A percentile compares a stretch with the other conserved stretches of the same genome.
These are phyloP conservation scores for Fraxinus ornus DNA, from an alignment of 305 asterid species.

Conservation along the genomic window DNA sequence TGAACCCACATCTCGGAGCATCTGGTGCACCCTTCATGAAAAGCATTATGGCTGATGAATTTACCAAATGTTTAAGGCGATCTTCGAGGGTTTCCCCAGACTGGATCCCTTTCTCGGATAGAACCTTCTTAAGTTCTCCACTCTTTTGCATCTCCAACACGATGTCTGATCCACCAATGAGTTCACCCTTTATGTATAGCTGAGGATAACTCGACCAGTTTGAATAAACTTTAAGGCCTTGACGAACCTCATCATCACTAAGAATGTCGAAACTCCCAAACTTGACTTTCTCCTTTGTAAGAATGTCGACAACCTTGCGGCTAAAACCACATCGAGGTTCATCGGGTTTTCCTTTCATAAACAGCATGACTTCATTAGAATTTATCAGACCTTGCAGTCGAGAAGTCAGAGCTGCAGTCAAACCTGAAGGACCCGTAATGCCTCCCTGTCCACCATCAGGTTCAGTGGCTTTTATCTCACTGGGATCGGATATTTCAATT, in stretches of 20 bases:
- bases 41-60: slow-evolving; percentile 67
- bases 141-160: slow-evolving; percentile 96
- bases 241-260: slow-evolving; percentile 81
- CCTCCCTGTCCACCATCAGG: slow-evolving; percentile 52
- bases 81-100: slow-evolving; percentile 46
- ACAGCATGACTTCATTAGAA: slow-evolving; percentile 69
- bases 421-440: slow-evolving; percentile 54
- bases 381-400: slow-evolving; percentile 56
- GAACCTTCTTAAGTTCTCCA: slow-evolving; percentile 76
- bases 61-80: slow-evolving; percentile 58
- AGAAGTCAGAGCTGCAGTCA: slow-evolving; percentile 54
- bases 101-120: slow-evolving; percentile 61
- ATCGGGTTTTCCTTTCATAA: slow-evolving; percentile 85
- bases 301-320: slow-evolving; percentile 83
- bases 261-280: slow-evolving; percentile 84
- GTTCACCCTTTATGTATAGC: slow-evolving; percentile 79
- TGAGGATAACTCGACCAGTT: slow-evolving; percentile 99
- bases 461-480: slow-evolving; percentile 35
- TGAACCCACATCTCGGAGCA: slow-evolving; percentile 81
- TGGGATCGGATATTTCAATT: slow-evolving; percentile 37
- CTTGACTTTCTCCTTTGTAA: slow-evolving; percentile 63
- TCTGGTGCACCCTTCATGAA: slow-evolving; percentile 91
- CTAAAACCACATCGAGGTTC: slow-evolving; percentile 94
- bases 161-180: slow-evolving; percentile 94
- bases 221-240: slow-evolving; percentile 89